Evolutionary conservation across 2,329 filamentous ascomycete genomes (phyloP).

Genomic region (Furcasterigmium furcatum): DNA sequence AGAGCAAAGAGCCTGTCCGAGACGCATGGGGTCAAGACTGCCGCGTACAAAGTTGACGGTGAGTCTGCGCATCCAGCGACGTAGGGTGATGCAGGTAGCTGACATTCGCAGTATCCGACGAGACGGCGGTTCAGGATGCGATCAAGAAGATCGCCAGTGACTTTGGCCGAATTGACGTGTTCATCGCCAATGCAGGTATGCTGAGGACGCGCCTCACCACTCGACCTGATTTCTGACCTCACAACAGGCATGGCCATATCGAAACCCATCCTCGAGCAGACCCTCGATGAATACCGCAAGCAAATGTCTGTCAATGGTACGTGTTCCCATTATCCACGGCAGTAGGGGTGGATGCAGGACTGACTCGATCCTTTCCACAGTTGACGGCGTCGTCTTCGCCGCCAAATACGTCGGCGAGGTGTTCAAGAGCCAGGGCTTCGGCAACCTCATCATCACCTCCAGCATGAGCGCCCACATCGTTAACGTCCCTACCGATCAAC

Average conservation of each 20-base stretch:
- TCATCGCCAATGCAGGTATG: constrained; percentile 39
- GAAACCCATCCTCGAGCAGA: constrained; percentile 52
- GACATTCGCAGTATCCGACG: constrained; percentile 33
- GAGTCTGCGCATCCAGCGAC: not conserved
- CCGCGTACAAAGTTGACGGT: constrained; percentile 40
- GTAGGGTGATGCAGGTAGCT: no score
- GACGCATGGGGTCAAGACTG: constrained; percentile 29
- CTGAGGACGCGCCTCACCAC: not conserved
- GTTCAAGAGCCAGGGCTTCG: constrained; percentile 38
- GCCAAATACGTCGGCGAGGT: constrained; percentile 39
- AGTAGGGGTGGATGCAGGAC: no score
- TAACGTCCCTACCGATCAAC: constrained; percentile 43
- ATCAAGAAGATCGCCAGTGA: constrained; percentile 29
- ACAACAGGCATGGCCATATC: constrained; percentile 43
- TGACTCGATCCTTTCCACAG: constrained; percentile 11
- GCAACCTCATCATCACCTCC: constrained; percentile 49
- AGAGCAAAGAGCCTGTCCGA: constrained; percentile 28
- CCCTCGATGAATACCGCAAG: constrained; percentile 45
- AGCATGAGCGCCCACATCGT: constrained; percentile 47
- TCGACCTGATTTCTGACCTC: not conserved
- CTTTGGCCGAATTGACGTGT: constrained; percentile 39
- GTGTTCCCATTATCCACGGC: constrained; percentile 8
- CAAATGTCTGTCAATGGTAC: constrained; percentile 54
- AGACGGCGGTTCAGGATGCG: constrained; percentile 26
- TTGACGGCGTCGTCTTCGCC: constrained; percentile 44